Evolutionary conservation across 768 basidiomycete genomes (phyloP).

Genomic region (Boletus vermiculosoides): DNA sequence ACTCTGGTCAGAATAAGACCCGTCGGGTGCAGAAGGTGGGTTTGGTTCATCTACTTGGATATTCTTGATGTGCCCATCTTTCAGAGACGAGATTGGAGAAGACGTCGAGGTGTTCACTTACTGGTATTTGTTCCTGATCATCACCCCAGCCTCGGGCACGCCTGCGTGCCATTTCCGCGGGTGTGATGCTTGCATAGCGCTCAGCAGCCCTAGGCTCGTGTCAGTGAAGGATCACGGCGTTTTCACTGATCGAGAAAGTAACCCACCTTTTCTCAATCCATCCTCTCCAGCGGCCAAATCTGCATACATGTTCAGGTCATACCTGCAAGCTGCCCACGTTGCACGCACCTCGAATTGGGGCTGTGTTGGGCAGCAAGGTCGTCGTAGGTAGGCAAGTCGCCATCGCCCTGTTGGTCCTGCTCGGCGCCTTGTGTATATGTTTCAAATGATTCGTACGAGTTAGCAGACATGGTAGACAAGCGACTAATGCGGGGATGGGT

Average conservation of each 20-base stretch:
- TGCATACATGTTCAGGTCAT: slow-evolving; percentile 29
- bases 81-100: slow-evolving; percentile 8
- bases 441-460: slow-evolving; percentile 26
- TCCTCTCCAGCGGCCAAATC: slow-evolving; percentile 81
- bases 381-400: slow-evolving; percentile 75
- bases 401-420: slow-evolving; percentile 42
- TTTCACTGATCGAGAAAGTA: background rate
- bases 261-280: slow-evolving; percentile 86
- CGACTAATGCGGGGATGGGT: background rate
- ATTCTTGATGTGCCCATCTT: slow-evolving; percentile 7
- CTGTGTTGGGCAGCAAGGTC: slow-evolving; percentile 75
- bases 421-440: slow-evolving; percentile 35
- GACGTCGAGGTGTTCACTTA: slow-evolving; percentile 8
- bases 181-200: slow-evolving; percentile 64
- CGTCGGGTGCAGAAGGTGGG: slow-evolving; percentile 2
- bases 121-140: slow-evolving; percentile 25
- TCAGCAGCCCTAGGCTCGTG: slow-evolving; percentile 67
- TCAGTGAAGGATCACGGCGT: background rate
- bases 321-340: slow-evolving; percentile 1
- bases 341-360: slow-evolving; percentile 73
- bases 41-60: slow-evolving; percentile 11
- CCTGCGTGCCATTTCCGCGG: slow-evolving; percentile 54
- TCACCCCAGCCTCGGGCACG: slow-evolving; percentile 72
- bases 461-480: slow-evolving; percentile 16
- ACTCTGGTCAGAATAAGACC: slow-evolving; percentile 9